Evolutionary conservation across 768 basidiomycete species (phyloP).

Genomic region (Cystobasidium tubakii): DNA sequence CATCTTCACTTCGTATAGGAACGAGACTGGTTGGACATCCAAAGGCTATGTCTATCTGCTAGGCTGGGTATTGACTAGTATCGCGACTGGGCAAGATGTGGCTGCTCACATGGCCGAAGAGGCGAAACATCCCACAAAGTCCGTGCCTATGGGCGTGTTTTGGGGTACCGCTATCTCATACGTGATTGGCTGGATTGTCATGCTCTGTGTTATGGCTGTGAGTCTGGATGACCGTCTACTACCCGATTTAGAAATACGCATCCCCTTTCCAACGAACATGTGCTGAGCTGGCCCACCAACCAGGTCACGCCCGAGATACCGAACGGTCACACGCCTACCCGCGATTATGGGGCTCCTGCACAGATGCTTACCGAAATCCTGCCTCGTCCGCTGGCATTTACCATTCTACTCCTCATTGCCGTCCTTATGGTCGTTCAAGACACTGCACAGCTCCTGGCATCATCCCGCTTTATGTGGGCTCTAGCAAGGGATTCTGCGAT

Average conservation of each 20-base stretch:
- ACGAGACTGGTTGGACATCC: conserved; percentile 40
- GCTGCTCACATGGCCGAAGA: conserved; percentile 52
- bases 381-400: conserved; percentile 45
- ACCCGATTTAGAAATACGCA: too few species aligned
- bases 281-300: neutral
- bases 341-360: neutral
- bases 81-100: conserved; percentile 51
- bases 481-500: conserved; percentile 51
- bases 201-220: conserved; percentile 27
- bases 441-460: conserved; percentile 50
- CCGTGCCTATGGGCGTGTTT: conserved; percentile 51
- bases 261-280: neutral
- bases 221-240: too few species aligned
- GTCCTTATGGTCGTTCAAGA: conserved; percentile 48
- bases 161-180: conserved; percentile 45
- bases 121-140: conserved; percentile 49
- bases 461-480: conserved; percentile 52
- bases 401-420: conserved; percentile 44
- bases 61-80: conserved; percentile 49
- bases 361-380: conserved; percentile 49
- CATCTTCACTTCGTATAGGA: conserved; percentile 43
- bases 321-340: neutral
- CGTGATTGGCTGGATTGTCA: conserved; percentile 50
- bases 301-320: conserved; percentile 11
- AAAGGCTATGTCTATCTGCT: conserved; percentile 50